Evolutionary conservation across 306 rosid species (phyloP).

Genomic region (Cucurbita argyrosperma): DNA sequence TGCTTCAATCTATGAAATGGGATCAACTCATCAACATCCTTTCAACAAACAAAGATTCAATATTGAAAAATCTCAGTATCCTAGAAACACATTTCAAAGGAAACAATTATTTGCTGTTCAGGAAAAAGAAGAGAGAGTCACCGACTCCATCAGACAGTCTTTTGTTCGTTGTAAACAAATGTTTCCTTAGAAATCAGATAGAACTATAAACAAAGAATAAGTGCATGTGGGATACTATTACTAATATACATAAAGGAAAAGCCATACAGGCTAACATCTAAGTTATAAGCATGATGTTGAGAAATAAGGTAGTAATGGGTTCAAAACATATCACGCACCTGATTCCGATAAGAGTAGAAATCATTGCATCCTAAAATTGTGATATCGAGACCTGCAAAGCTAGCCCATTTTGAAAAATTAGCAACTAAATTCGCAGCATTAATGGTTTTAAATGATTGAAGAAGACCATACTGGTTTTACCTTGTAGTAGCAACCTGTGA

Average conservation of each 20-base stretch:
- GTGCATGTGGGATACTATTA: neutral
- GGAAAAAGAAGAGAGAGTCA: neutral
- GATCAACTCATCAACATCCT: slow-evolving; percentile 10
- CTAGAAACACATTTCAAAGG: neutral
- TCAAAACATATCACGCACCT: slow-evolving; percentile 27
- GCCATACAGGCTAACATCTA: neutral
- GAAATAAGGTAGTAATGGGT: neutral
- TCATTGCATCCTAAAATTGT: slow-evolving; percentile 83
- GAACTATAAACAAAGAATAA: neutral
- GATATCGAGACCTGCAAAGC: slow-evolving; percentile 69
- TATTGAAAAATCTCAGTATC: neutral
- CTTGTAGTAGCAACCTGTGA: slow-evolving; percentile 56
- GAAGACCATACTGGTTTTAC: slow-evolving; percentile 18
- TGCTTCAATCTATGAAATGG: slow-evolving; percentile 53
- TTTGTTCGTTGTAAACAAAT: neutral
- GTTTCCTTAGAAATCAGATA: neutral
- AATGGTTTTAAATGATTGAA: slow-evolving; percentile 1
- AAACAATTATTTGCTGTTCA: neutral
- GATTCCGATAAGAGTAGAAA: slow-evolving; percentile 79
- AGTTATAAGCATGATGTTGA: neutral
- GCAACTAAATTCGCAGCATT: slow-evolving; percentile 1
- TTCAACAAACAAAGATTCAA: neutral
- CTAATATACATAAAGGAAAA: neutral
- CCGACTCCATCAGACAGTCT: neutral
- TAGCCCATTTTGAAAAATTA: slow-evolving; percentile 20